phyloP scores from a whole-genome alignment of 139 green algal species.

The Astrephomene gubernaculifera region DNA sequence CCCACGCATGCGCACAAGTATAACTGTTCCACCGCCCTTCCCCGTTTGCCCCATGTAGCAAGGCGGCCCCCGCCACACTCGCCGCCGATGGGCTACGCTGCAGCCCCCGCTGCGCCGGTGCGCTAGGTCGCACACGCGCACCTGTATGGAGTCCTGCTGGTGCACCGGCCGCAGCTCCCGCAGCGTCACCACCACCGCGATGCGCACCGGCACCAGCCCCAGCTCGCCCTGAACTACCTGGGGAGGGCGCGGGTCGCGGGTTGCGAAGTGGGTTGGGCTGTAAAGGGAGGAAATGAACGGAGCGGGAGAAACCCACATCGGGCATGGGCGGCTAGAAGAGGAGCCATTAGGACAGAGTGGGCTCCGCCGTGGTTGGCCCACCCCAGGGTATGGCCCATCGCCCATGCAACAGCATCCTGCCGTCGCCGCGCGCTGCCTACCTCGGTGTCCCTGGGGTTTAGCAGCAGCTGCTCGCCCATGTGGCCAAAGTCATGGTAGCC shows the following conservation, averaged over 20 bases:
- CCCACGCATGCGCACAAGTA: no score
- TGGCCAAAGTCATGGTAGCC: conserved; percentile 58
- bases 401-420: not conserved
- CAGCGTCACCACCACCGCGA: conserved; percentile 56
- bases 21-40: no score
- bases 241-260: no score
- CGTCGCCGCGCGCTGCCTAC: not conserved
- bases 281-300: not conserved
- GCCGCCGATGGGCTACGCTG: not conserved
- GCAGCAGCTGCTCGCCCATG: conserved; percentile 52
- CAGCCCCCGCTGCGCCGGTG: not conserved
- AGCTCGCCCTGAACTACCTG: conserved; percentile 37
- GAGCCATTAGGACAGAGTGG: not conserved
- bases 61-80: not conserved
- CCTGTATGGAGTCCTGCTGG: conserved; percentile 19
- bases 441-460: conserved; percentile 48
- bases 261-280: no score
- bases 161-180: conserved; percentile 56
- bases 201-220: conserved; percentile 46
- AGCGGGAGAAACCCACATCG: not conserved
- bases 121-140: no score
- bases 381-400: not conserved
- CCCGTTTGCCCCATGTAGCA: not conserved
- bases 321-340: not conserved
- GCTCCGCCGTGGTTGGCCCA: not conserved